Percentiles rank a stretch among this genome's conserved stretches.
These are phyloP conservation scores for Nemania sp. DNA, from an alignment of 2,329 filamentous ascomycete species.

Conservation along the genomic window DNA sequence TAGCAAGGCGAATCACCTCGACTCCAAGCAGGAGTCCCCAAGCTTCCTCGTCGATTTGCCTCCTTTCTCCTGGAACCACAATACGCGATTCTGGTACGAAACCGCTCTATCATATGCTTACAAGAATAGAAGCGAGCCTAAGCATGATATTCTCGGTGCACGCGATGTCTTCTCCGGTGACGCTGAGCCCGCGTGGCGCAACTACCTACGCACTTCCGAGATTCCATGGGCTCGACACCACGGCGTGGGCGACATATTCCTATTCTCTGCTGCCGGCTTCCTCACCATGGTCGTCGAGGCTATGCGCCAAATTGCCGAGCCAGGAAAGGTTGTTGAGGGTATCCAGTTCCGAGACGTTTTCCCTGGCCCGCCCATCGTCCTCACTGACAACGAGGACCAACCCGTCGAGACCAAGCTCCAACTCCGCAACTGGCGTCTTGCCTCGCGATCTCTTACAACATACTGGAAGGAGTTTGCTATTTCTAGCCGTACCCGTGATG, in stretches of 20 bases:
- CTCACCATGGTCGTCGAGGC: slow-evolving; percentile 54
- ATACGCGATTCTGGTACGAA: slow-evolving; percentile 56
- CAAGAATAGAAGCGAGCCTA: slow-evolving; percentile 51
- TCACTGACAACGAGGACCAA: slow-evolving; percentile 45
- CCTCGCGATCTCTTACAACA: slow-evolving; percentile 46
- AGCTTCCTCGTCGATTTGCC: slow-evolving; percentile 54
- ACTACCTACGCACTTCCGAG: slow-evolving; percentile 52
- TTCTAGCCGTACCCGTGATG: slow-evolving; percentile 45
- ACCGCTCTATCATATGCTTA: slow-evolving; percentile 52
- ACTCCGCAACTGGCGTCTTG: slow-evolving; percentile 47
- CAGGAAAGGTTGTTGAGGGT: slow-evolving; percentile 45
- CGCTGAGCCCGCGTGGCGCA: slow-evolving; percentile 52
- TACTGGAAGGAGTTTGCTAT: slow-evolving; percentile 49
- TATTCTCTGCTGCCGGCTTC: slow-evolving; percentile 60
- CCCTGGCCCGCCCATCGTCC: slow-evolving; percentile 43
- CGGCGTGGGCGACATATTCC: slow-evolving; percentile 59
- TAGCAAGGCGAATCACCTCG: slow-evolving; percentile 50
- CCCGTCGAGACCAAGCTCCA: slow-evolving; percentile 48
- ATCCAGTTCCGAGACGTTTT: slow-evolving; percentile 51
- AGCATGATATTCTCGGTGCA: slow-evolving; percentile 57
- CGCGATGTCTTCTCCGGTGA: slow-evolving; percentile 48
- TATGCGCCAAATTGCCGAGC: slow-evolving; percentile 47
- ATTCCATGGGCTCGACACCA: slow-evolving; percentile 63
- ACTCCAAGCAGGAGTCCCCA: slow-evolving; percentile 48
- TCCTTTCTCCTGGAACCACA: slow-evolving; percentile 61